phyloP scores from a whole-genome alignment of 2,329 filamentous ascomycete species.

The Arthrobotrys conoides region DNA sequence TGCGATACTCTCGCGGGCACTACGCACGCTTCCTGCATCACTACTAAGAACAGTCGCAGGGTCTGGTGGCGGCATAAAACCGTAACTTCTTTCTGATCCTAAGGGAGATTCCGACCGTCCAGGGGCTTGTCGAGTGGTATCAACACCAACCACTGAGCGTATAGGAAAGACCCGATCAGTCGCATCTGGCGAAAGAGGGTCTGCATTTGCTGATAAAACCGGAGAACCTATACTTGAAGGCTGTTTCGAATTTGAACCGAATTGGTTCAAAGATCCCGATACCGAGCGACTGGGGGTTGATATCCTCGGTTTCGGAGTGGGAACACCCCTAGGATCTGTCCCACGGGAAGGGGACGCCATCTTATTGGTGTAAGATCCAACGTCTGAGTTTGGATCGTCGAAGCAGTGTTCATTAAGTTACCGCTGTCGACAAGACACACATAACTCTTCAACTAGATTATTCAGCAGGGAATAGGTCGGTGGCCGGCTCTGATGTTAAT shows the following conservation, averaged over 20 bases:
- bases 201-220: slow-evolving; percentile 21
- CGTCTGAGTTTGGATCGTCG: neutral
- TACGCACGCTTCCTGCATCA: slow-evolving; percentile 55
- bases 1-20: slow-evolving; percentile 48
- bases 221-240: slow-evolving; percentile 34
- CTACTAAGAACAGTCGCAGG: slow-evolving; percentile 32
- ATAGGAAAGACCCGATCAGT: slow-evolving; percentile 83
- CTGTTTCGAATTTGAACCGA: slow-evolving; percentile 13
- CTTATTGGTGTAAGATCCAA: slow-evolving; percentile 4
- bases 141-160: slow-evolving; percentile 81
- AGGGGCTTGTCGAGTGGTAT: slow-evolving; percentile 70
- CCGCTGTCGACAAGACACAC: neutral
- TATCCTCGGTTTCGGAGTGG: slow-evolving; percentile 41
- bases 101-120: slow-evolving; percentile 42
- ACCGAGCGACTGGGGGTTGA: slow-evolving; percentile 13
- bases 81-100: slow-evolving; percentile 51
- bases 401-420: slow-evolving; percentile 26
- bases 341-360: slow-evolving; percentile 39
- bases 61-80: slow-evolving; percentile 11
- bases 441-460: neutral
- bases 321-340: neutral
- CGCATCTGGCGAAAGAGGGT: slow-evolving; percentile 62
- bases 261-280: slow-evolving; percentile 30
- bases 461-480: neutral
- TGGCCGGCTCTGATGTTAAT: neutral